Evolutionary conservation across 1,284 basidiomycete genomes (phyloP).

Genomic region (Ganoderma leucocontextum): DNA sequence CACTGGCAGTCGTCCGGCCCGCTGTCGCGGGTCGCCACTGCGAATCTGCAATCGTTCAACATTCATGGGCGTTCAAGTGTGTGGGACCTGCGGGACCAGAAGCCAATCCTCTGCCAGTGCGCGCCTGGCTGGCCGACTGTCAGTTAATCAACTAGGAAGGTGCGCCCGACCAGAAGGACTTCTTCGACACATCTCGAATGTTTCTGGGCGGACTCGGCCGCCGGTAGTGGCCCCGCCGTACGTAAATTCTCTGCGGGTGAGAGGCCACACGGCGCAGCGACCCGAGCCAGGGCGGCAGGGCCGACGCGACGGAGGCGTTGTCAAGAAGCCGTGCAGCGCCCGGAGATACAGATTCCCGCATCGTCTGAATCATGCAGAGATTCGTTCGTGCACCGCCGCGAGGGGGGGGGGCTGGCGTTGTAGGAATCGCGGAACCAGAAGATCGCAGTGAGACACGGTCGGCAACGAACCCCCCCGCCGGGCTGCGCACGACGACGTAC

Average conservation of each 20-base stretch:
- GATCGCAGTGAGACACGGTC: neutral
- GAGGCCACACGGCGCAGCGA: neutral
- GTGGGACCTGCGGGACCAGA: no score
- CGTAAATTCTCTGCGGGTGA: neutral
- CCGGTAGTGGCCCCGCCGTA: neutral
- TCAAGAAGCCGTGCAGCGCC: neutral
- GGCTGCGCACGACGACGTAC: neutral
- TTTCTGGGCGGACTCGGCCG: neutral
- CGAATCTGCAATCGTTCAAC: no score
- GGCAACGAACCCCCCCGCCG: neutral
- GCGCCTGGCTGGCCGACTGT: neutral
- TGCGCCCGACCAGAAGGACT: conserved; percentile 3
- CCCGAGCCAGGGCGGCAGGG: neutral
- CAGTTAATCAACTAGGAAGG: neutral
- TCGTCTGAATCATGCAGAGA: neutral
- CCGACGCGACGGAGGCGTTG: neutral
- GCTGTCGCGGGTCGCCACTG: neutral
- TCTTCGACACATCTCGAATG: neutral
- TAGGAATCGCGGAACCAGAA: neutral
- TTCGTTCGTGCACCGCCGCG: conserved; percentile 2
- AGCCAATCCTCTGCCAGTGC: neutral
- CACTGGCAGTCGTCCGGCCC: neutral
- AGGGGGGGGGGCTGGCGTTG: no score
- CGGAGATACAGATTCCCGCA: neutral
- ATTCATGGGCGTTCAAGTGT: no score